phyloP scores from a whole-genome alignment of 192 early-diverging fungal species.

The Backusella mclennaniae region DNA sequence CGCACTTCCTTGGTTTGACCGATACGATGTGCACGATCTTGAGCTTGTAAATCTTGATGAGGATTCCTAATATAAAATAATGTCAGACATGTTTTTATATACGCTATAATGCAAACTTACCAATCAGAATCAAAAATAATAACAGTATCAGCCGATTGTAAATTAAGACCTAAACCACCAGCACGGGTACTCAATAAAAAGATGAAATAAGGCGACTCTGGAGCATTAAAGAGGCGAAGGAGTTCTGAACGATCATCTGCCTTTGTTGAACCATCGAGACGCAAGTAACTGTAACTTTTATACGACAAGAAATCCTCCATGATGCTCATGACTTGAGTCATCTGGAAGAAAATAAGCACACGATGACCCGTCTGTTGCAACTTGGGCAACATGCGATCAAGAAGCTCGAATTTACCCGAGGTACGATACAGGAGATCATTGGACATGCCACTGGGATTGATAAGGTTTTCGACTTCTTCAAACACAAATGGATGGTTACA shows the following conservation, averaged over 20 bases:
- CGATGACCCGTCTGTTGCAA: constrained; percentile 78
- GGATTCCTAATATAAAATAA: constrained; percentile 62
- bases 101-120: constrained; percentile 38
- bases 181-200: constrained; percentile 95
- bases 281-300: constrained; percentile 70
- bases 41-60: constrained; percentile 97
- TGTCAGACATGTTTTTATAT: no score
- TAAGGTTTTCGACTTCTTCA: constrained; percentile 81
- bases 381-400: constrained; percentile 96
- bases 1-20: constrained; percentile 98
- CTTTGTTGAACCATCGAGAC: constrained; percentile 91
- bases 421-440: constrained; percentile 81
- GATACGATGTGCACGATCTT: constrained; percentile 99
- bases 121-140: constrained; percentile 99
- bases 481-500: constrained; percentile 99
- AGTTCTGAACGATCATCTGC: constrained; percentile 82
- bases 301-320: constrained; percentile 92
- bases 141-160: constrained; percentile 97
- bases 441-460: constrained; percentile 71
- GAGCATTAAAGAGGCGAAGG: constrained; percentile 81
- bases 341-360: constrained; percentile 80
- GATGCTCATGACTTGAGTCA: constrained; percentile 92
- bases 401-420: constrained; percentile 94
- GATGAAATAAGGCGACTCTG: constrained; percentile 76
- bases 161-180: constrained; percentile 94